These are phyloP conservation scores for Houttuynia cordata DNA, from an alignment of 164 flowering plant genomes.

Conservation along the genomic window DNA sequence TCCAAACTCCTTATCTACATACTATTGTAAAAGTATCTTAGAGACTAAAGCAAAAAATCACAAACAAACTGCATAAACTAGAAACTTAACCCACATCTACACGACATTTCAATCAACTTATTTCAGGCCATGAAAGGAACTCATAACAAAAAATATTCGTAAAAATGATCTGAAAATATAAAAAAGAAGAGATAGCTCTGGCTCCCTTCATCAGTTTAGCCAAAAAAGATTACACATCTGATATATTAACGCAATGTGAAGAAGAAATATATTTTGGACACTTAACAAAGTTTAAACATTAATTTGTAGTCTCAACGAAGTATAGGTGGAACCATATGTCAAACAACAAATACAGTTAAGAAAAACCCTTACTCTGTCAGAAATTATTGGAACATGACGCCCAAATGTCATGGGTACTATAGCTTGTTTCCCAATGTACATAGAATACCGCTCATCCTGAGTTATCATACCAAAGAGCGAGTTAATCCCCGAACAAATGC, in stretches of 20 bases:
- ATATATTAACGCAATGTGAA: no score
- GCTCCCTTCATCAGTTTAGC: no score
- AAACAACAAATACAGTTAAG: no score
- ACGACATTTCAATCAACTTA: neutral
- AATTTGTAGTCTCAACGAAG: no score
- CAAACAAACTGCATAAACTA: neutral
- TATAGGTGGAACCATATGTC: no score
- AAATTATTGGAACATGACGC: slow-evolving; percentile 87
- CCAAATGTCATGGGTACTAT: slow-evolving; percentile 96
- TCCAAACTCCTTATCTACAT: slow-evolving; percentile 93
- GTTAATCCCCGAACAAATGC: neutral
- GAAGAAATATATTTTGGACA: no score
- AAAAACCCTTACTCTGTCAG: slow-evolving; percentile 49
- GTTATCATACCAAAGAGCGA: slow-evolving; percentile 2
- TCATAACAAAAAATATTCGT: no score
- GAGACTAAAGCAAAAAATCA: neutral
- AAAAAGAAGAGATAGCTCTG: no score
- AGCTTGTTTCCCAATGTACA: slow-evolving; percentile 67
- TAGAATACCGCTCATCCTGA: slow-evolving; percentile 88
- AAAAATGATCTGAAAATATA: no score
- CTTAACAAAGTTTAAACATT: no score
- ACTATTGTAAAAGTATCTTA: slow-evolving; percentile 23
- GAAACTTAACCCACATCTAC: neutral
- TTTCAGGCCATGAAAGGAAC: neutral
- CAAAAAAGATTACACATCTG: no score